phyloP scores from a whole-genome alignment of 352 stramenopile species.

The Globisporangium orthogonon region DNA sequence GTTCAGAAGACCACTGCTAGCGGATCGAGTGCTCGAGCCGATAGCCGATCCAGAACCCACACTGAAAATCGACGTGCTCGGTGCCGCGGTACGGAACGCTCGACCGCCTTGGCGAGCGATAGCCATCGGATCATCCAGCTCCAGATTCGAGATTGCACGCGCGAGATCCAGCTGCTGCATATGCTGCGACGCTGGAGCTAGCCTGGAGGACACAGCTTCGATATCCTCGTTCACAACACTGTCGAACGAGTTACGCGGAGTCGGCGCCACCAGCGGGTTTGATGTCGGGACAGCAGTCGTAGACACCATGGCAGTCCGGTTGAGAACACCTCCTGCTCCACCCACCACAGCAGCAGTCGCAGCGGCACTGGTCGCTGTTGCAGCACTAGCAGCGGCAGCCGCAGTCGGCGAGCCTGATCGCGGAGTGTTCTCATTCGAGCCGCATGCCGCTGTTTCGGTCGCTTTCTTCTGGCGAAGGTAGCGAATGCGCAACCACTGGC shows the following conservation, averaged over 20 bases:
- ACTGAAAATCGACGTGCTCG: conserved; percentile 70
- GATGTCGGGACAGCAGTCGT: conserved; percentile 1
- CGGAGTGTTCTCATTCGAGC: conserved; percentile 14
- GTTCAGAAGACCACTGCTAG: conserved; percentile 30
- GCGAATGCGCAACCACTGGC: conserved; percentile 59
- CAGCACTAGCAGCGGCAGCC: not conserved
- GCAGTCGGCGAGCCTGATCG: conserved; percentile 7
- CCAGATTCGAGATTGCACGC: conserved; percentile 68
- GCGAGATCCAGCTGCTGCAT: conserved; percentile 77
- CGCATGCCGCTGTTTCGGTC: conserved; percentile 12
- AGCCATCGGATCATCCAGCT: conserved; percentile 70
- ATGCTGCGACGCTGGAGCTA: conserved; percentile 59
- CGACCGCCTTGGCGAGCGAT: conserved; percentile 49
- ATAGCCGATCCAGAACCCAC: conserved; percentile 44
- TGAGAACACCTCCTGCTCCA: not conserved
- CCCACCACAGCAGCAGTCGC: too few species aligned
- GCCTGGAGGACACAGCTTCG: conserved; percentile 15
- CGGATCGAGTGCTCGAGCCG: conserved; percentile 34
- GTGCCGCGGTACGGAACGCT: conserved; percentile 35
- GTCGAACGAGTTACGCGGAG: conserved; percentile 13
- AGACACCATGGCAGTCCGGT: not conserved
- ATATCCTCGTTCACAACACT: conserved; percentile 14
- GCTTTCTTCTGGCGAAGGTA: conserved; percentile 33
- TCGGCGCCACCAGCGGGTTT: conserved; percentile 7
- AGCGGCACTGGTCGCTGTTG: too few species aligned